These are phyloP conservation scores for Chlamydomonas sphaeroides DNA, from an alignment of 139 green algal species.

Conservation along the genomic window DNA sequence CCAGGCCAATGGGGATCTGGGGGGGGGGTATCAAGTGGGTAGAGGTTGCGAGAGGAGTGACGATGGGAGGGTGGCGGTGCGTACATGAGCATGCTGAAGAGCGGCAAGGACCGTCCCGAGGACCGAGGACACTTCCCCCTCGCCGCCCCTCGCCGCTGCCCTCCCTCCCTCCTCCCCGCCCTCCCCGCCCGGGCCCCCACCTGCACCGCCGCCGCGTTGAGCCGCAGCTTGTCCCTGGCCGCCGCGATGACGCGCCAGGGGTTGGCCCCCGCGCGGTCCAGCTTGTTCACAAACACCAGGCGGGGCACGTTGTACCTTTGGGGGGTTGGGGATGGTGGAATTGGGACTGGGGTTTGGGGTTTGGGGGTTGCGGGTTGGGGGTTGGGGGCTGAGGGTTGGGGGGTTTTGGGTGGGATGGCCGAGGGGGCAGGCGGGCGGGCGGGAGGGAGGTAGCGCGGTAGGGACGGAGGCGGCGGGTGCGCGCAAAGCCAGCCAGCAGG, in stretches of 20 bases:
- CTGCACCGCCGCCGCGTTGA: conserved; percentile 92
- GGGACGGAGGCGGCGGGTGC: too few relatives aligned
- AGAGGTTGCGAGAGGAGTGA: too few relatives aligned
- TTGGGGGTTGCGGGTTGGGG: neutral
- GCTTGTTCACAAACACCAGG: conserved; percentile 96
- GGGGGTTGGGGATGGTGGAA: conserved; percentile 28
- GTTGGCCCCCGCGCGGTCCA: conserved; percentile 86
- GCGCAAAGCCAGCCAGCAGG: too few relatives aligned
- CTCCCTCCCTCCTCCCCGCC: neutral
- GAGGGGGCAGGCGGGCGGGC: neutral
- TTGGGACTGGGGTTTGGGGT: neutral
- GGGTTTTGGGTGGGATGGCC: neutral
- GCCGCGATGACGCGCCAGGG: conserved; percentile 87
- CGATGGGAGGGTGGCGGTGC: too few relatives aligned
- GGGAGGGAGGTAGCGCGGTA: neutral
- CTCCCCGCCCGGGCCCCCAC: conserved; percentile 2
- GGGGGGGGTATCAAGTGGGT: neutral
- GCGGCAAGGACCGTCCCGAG: too few relatives aligned
- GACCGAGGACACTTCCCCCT: too few relatives aligned
- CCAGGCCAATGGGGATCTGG: conserved; percentile 90
- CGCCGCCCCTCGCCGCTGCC: too few relatives aligned
- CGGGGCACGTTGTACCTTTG: conserved; percentile 89
- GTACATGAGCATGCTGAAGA: too few relatives aligned
- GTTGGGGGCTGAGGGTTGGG: neutral
- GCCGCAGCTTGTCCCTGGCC: conserved; percentile 86